Base-by-base conservation (phyloP, 2,329 filamentous ascomycete species). In the Ceratocystis eucalypticola region DNA sequence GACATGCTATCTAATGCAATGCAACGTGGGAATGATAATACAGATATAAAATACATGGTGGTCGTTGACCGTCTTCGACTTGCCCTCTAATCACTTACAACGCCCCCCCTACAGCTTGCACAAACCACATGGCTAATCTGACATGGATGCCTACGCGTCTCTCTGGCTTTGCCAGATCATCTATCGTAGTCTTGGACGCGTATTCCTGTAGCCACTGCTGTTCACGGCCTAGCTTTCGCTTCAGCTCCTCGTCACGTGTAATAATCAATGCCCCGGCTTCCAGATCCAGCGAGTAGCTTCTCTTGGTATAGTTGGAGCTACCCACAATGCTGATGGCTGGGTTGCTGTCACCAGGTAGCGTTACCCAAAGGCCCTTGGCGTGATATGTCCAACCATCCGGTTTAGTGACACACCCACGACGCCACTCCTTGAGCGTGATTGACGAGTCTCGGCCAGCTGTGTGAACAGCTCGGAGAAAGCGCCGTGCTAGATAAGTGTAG, bases 341-440 rank as follows among this genome's bases (percentile, higher is more conserved):
- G 48, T 85, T 77, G 45, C 79, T 75, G 61, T 87, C 82, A 1
- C 80, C 78, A 0, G 88, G 84, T 65, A 93, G 79, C 0, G 89
- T 90, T 30, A 96, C 81, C 93, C 93, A 97, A 1, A 97, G 80
- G 0, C 94, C 94, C 76, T 99, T 99, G 61, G 94, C 94, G 72
- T 99, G 94, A 75, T 99, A 99, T 0, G 93, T 96, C 94, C 95
- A 99, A 0, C 91, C 93, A 0, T 80, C 89, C 0, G 88, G 85
- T 71, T 91, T 82, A 20, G 88, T 88, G 1, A 96, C 88, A 0
- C 85, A 89, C 7, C 94, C 94, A 59, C 82, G 81, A 5, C 87
- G 84, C 94, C 94, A 99, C 76, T 99, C 94, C 69, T 90, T 89
- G 3, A 99, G 79, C 2, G 83, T 76, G 33, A 96, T 88, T 8